These are phyloP conservation scores for Agrostemma githago DNA, from an alignment of 148 eudicot species.

Conservation along the genomic window DNA sequence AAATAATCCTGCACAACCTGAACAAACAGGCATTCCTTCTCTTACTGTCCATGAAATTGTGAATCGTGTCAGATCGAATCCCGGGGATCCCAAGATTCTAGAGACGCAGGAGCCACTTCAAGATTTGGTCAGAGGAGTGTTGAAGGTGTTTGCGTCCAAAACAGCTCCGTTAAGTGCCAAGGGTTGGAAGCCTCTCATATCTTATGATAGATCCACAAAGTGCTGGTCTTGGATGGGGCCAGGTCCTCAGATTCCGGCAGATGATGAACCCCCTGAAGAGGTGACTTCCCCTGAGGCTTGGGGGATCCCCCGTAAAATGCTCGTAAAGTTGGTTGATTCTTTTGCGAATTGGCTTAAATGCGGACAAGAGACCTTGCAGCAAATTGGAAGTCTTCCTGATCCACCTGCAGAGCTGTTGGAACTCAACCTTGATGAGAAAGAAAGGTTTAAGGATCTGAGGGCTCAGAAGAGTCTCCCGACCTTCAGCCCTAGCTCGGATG, in stretches of 20 bases:
- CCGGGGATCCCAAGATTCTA: constrained; percentile 87
- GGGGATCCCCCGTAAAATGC: constrained; percentile 82
- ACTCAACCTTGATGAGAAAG: constrained; percentile 75
- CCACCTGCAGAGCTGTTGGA: constrained; percentile 73
- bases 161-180: constrained; percentile 91
- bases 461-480: constrained; percentile 94
- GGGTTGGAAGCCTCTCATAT: constrained; percentile 85
- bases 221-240: constrained; percentile 88
- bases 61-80: constrained; percentile 71
- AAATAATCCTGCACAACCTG: constrained; percentile 32
- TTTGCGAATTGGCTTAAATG: constrained; percentile 95
- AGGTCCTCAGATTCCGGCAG: constrained; percentile 38
- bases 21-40: constrained; percentile 42
- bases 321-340: constrained; percentile 82
- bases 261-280: constrained; percentile 50
- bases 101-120: constrained; percentile 95
- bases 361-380: constrained; percentile 85
- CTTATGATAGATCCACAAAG: constrained; percentile 63
- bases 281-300: constrained; percentile 81
- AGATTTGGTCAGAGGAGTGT: constrained; percentile 84
- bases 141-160: constrained; percentile 74
- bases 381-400: constrained; percentile 84
- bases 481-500: constrained; percentile 72
- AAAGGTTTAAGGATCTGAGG: constrained; percentile 79
- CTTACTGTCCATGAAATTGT: constrained; percentile 76